A percentile compares a stretch with the other conserved stretches of the same genome.
phyloP scores from a whole-genome alignment of 768 basidiomycete genomes.

The Mrakia frigida region DNA sequence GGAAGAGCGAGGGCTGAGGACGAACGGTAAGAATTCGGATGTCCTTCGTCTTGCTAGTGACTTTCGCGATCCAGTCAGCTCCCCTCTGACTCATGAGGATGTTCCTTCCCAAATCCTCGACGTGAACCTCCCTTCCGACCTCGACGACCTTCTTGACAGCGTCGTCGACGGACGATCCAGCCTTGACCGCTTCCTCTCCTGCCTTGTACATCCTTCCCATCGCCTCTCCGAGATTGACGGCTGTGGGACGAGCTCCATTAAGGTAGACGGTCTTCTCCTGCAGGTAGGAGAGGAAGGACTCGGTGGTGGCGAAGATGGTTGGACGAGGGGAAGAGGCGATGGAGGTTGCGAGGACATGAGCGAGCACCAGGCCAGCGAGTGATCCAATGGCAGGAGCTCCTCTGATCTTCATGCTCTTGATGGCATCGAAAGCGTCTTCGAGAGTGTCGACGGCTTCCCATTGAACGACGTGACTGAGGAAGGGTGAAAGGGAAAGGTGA shows the following conservation, averaged over 20 bases:
- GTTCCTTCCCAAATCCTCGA: slow-evolving; percentile 83
- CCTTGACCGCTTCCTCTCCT: slow-evolving; percentile 27
- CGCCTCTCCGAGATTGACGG: slow-evolving; percentile 88
- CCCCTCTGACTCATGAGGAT: slow-evolving; percentile 77
- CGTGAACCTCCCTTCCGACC: slow-evolving; percentile 67
- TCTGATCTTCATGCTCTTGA: slow-evolving; percentile 93
- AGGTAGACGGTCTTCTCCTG: slow-evolving; percentile 62
- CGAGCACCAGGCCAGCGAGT: slow-evolving; percentile 75
- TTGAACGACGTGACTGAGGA: slow-evolving; percentile 45
- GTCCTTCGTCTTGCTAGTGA: slow-evolving; percentile 43
- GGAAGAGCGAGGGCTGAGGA: not conserved
- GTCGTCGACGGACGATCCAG: slow-evolving; percentile 39
- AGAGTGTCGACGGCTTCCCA: slow-evolving; percentile 56
- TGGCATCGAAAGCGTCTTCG: slow-evolving; percentile 84
- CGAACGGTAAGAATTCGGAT: slow-evolving; percentile 28
- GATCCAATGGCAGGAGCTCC: slow-evolving; percentile 84
- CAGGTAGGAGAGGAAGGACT: slow-evolving; percentile 55
- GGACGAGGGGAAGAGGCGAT: slow-evolving; percentile 51
- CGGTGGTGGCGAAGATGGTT: slow-evolving; percentile 56
- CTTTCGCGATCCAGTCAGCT: slow-evolving; percentile 69
- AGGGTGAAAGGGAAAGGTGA: not conserved
- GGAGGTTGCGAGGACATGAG: slow-evolving; percentile 58
- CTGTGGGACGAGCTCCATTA: slow-evolving; percentile 85
- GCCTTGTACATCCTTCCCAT: slow-evolving; percentile 61
- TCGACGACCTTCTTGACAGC: slow-evolving; percentile 55